These are phyloP conservation scores for Exsudoporus floridanus DNA, from an alignment of 1,284 basidiomycete genomes.

Conservation along the genomic window DNA sequence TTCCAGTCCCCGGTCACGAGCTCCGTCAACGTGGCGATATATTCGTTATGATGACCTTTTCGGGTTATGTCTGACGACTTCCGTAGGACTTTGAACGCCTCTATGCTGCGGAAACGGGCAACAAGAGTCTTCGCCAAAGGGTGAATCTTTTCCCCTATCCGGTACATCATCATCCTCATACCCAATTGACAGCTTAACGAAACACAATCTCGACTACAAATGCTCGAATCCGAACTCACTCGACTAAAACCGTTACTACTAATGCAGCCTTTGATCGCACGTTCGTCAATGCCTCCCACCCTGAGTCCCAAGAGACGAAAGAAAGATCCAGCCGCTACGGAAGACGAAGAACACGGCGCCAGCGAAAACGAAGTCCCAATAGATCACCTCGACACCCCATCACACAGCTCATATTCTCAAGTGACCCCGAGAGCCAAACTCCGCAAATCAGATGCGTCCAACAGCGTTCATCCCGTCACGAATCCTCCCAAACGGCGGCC, in stretches of 20 bases:
- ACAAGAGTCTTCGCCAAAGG: conserved; percentile 53
- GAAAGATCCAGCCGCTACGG: conserved; percentile 22
- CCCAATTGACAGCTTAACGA: conserved; percentile 39
- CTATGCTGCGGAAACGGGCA: conserved; percentile 51
- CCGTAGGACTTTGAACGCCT: conserved; percentile 53
- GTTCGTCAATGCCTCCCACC: conserved; percentile 20
- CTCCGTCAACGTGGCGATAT: background rate
- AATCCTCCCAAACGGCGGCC: conserved; percentile 26
- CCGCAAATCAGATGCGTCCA: conserved; percentile 25
- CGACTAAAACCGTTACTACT: conserved; percentile 47
- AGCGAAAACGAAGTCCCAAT: conserved; percentile 28
- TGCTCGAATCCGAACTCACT: conserved; percentile 45
- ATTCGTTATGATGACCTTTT: background rate
- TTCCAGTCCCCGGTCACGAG: background rate
- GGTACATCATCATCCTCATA: conserved; percentile 7
- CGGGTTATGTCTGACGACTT: conserved; percentile 11
- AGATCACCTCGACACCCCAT: conserved; percentile 19
- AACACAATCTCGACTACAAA: conserved; percentile 38
- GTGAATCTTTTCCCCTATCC: conserved; percentile 33
- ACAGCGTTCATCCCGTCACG: conserved; percentile 1
- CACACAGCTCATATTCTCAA: conserved; percentile 17
- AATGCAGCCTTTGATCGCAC: conserved; percentile 41
- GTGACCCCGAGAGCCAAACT: conserved; percentile 25
- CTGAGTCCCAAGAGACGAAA: conserved; percentile 29
- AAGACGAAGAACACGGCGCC: conserved; percentile 25